Percentiles rank a stretch among this genome's conserved stretches.
phyloP scores from a whole-genome alignment of 2,329 filamentous ascomycete species.

The Plenodomus tracheiphilus region DNA sequence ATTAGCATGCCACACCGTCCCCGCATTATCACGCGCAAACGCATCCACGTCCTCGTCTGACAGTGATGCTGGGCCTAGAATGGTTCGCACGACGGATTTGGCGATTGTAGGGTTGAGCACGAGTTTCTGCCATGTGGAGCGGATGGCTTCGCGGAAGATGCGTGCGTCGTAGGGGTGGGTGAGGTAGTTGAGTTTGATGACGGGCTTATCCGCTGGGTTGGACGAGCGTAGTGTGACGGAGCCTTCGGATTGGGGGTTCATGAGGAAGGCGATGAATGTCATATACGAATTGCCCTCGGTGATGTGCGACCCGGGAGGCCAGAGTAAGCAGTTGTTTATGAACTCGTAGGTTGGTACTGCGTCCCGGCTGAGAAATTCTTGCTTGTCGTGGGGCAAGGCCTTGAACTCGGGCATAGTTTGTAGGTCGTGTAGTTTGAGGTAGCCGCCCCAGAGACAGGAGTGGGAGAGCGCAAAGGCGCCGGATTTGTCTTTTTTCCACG shows the following conservation, averaged over 20 bases:
- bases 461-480: constrained; percentile 43
- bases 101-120: constrained; percentile 54
- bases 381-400: constrained; percentile 50
- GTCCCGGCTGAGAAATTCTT: constrained; percentile 51
- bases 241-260: constrained; percentile 55
- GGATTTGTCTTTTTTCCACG: constrained; percentile 47
- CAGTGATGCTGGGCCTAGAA: constrained; percentile 49
- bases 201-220: constrained; percentile 55
- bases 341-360: constrained; percentile 64
- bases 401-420: constrained; percentile 48
- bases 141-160: constrained; percentile 32
- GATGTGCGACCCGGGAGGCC: constrained; percentile 30
- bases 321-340: constrained; percentile 33
- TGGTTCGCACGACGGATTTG: constrained; percentile 53
- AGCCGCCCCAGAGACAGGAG: constrained; percentile 57
- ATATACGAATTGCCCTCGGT: constrained; percentile 42
- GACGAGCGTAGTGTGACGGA: constrained; percentile 57
- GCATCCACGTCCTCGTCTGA: constrained; percentile 55
- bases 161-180: constrained; percentile 58
- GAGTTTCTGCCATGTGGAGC: constrained; percentile 48
- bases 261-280: constrained; percentile 50
- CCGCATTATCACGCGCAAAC: constrained; percentile 31
- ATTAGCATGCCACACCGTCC: constrained; percentile 44
- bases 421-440: constrained; percentile 52
- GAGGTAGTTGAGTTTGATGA: constrained; percentile 59